These are phyloP conservation scores for Cryptococcus depauperatus DNA, from an alignment of 1,284 basidiomycete genomes.

Conservation along the genomic window DNA sequence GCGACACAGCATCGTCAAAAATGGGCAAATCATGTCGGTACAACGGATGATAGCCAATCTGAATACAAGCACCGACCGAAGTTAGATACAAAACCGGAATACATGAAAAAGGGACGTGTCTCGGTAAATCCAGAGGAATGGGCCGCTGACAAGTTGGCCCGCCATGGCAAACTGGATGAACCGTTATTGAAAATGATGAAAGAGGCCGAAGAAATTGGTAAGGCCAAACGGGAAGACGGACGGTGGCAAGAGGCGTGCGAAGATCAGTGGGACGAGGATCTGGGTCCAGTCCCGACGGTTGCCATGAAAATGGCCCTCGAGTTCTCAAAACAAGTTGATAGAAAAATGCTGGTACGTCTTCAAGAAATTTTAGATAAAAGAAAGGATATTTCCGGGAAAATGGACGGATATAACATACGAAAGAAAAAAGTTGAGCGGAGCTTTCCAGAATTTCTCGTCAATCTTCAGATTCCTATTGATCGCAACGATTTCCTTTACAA, in stretches of 20 bases:
- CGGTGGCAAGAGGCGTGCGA: conserved; percentile 7
- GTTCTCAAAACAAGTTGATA: not conserved
- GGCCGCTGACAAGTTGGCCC: not conserved
- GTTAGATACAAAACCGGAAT: not conserved
- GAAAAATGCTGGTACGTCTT: conserved; percentile 4
- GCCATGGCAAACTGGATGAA: not conserved
- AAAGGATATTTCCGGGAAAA: not conserved
- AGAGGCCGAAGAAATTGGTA: conserved; percentile 7
- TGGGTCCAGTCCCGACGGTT: conserved; percentile 9
- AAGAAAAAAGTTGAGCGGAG: not conserved
- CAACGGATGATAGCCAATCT: conserved; percentile 4
- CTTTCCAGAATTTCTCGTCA: not conserved
- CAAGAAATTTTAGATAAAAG: not conserved
- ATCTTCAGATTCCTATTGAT: not conserved
- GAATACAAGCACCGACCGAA: not conserved
- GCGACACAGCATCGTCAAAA: conserved; percentile 10
- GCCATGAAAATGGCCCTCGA: conserved; percentile 4
- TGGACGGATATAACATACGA: conserved; percentile 1
- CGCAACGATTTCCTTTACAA: conserved; percentile 4
- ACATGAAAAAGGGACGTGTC: not conserved
- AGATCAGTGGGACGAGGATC: conserved; percentile 12
- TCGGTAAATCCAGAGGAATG: not conserved
- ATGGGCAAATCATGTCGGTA: conserved; percentile 7
- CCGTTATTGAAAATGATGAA: conserved; percentile 8
- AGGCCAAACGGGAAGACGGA: conserved; percentile 3